A percentile compares a stretch with the other conserved stretches of the same genome.
Conservation (phyloP, 2,329 filamentous ascomycete genomes). For the Fusarium chlamydosporum region DNA sequence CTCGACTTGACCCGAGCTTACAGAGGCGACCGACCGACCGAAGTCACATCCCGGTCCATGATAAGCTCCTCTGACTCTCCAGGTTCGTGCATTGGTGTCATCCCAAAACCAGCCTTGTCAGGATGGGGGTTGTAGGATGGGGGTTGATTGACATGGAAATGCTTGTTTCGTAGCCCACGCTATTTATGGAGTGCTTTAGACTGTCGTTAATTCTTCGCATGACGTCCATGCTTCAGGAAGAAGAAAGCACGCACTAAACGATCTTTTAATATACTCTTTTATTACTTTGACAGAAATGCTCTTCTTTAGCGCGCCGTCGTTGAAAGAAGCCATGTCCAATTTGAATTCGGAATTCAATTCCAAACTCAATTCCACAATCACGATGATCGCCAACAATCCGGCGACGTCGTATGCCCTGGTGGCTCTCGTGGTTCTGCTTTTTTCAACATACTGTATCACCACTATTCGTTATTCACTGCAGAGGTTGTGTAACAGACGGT, state of each 20-base stretch:
- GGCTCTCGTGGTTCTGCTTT: slow-evolving; percentile 20
- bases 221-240: neutral
- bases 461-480: slow-evolving; percentile 37
- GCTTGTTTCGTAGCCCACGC: neutral
- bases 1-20: neutral
- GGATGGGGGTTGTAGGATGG: neutral
- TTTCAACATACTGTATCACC: slow-evolving; percentile 37
- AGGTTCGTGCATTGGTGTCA: neutral
- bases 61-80: neutral
- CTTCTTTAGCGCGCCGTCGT: slow-evolving; percentile 15
- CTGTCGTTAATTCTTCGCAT: slow-evolving; percentile 15
- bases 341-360: neutral
- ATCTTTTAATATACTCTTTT: neutral
- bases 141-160: neutral
- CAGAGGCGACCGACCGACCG: neutral
- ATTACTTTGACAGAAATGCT: slow-evolving; percentile 4
- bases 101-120: slow-evolving; percentile 1
- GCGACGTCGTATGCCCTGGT: slow-evolving; percentile 6
- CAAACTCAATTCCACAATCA: slow-evolving; percentile 18
- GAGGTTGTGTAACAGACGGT: slow-evolving; percentile 27
- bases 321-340: slow-evolving; percentile 8
- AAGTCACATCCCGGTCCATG: neutral
- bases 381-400: neutral
- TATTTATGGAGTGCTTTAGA: slow-evolving; percentile 4
- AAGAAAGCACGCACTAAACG: neutral